phyloP scores from a whole-genome alignment of 192 early-diverging fungal species.

The Ambispora gerdemannii region DNA sequence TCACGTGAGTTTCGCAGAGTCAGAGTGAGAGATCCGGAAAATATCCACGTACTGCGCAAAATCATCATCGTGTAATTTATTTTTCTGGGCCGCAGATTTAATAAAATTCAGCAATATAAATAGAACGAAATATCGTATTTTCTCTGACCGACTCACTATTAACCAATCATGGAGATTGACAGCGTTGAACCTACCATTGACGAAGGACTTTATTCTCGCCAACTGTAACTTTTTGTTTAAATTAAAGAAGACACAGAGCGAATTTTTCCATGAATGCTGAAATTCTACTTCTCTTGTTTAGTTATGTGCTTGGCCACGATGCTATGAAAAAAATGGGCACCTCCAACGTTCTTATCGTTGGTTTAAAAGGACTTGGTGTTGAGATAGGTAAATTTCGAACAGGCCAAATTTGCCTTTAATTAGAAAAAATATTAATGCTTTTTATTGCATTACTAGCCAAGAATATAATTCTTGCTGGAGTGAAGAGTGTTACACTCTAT shows the following conservation, averaged over 20 bases:
- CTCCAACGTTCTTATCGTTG: conserved; percentile 95
- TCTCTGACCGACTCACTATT: too few species aligned
- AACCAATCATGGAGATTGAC: conserved; percentile 52
- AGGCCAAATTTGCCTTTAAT: too few species aligned
- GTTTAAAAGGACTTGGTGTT: conserved; percentile 92
- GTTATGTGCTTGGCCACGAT: conserved; percentile 87
- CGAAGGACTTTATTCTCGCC: conserved; percentile 96
- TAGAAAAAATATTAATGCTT: too few species aligned
- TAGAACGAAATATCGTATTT: too few species aligned
- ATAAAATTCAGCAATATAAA: too few species aligned
- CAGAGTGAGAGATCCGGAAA: too few species aligned
- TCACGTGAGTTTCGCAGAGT: too few species aligned
- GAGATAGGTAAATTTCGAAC: conserved; percentile 99
- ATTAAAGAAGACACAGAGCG: neutral
- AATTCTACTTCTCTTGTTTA: conserved; percentile 34
- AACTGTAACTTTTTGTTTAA: conserved; percentile 71
- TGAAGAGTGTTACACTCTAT: conserved; percentile 96
- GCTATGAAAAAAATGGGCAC: conserved; percentile 98
- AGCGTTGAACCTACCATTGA: conserved; percentile 64
- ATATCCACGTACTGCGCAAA: too few species aligned
- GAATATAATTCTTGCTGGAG: conserved; percentile 96
- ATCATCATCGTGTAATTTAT: too few species aligned
- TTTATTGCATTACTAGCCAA: too few species aligned
- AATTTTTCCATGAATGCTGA: neutral
- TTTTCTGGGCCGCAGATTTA: too few species aligned